Evolutionary conservation across 495 filamentous ascomycete genomes (phyloP).

Genomic region (Elaphomyces granulatus): DNA sequence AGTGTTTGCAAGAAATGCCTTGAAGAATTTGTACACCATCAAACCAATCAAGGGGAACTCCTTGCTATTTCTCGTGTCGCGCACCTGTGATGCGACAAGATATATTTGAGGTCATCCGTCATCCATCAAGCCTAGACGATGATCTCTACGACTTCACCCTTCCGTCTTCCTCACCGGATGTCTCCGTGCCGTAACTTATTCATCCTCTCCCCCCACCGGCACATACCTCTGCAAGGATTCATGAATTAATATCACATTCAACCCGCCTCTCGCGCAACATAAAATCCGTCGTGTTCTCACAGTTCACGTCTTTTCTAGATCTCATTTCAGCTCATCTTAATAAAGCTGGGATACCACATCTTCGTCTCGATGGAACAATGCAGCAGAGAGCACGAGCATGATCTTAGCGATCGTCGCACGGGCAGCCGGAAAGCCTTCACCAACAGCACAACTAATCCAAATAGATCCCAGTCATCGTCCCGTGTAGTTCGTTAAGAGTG

Average conservation of each 20-base stretch:
- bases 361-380: constrained; percentile 87
- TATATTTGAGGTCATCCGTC: constrained; percentile 74
- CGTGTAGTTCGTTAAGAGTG: no score
- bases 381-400: constrained; percentile 71
- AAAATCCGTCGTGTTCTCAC: constrained; percentile 91
- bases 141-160: constrained; percentile 21
- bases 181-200: constrained; percentile 67
- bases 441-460: no score
- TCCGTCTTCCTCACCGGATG: constrained; percentile 42
- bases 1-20: constrained; percentile 89
- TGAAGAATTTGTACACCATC: constrained; percentile 72
- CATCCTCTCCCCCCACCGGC: constrained; percentile 48
- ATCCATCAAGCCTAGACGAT: constrained; percentile 20
- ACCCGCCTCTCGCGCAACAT: constrained; percentile 49
- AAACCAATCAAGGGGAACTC: constrained; percentile 55
- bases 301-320: constrained; percentile 93
- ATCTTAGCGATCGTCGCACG: no score
- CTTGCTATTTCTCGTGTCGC: constrained; percentile 81
- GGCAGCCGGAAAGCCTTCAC: no score
- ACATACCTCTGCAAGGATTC: constrained; percentile 66
- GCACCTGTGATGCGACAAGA: constrained; percentile 67
- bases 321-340: constrained; percentile 68
- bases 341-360: constrained; percentile 54
- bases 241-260: constrained; percentile 60
- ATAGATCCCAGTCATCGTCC: no score